phyloP scores from a whole-genome alignment of 2,329 filamentous ascomycete species.

The Microdochium paspali region DNA sequence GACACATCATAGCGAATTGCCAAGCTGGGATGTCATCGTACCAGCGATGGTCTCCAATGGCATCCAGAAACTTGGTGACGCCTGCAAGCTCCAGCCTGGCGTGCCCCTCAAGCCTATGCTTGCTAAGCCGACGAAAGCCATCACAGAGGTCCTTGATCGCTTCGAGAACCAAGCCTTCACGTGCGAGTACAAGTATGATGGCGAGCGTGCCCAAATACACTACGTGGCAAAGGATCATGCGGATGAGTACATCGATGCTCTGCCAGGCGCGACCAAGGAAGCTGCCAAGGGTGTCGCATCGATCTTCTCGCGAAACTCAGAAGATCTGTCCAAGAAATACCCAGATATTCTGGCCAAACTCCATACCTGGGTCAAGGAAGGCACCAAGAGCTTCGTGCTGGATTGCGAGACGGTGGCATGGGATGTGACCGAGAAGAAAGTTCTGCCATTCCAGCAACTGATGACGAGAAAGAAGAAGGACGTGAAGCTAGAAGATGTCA shows the following conservation, averaged over 20 bases:
- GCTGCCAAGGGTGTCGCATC: constrained; percentile 67
- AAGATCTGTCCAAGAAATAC: constrained; percentile 95
- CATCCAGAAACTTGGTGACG: constrained; percentile 70
- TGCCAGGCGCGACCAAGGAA: constrained; percentile 53
- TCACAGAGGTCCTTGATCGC: constrained; percentile 92
- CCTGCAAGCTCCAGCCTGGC: constrained; percentile 86
- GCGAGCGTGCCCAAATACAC: constrained; percentile 96
- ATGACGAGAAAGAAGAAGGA: constrained; percentile 99
- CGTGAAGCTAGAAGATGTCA: constrained; percentile 89
- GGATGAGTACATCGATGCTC: constrained; percentile 56
- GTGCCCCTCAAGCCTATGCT: constrained; percentile 97
- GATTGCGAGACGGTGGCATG: constrained; percentile 97
- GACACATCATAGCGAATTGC: constrained; percentile 62
- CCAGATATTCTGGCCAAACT: constrained; percentile 89
- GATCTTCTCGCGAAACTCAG: constrained; percentile 95
- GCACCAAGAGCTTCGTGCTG: constrained; percentile 91
- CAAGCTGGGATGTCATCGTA: constrained; percentile 90
- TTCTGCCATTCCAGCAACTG: constrained; percentile 91
- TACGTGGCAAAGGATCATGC: constrained; percentile 79
- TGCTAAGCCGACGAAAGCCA: constrained; percentile 95
- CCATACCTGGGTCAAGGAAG: constrained; percentile 78
- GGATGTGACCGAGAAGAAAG: constrained; percentile 92
- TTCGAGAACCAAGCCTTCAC: constrained; percentile 95
- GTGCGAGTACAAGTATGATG: constrained; percentile 98
- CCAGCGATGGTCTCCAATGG: constrained; percentile 82